phyloP scores from a whole-genome alignment of 2,329 filamentous ascomycete genomes.

The Talaromyces sp. region DNA sequence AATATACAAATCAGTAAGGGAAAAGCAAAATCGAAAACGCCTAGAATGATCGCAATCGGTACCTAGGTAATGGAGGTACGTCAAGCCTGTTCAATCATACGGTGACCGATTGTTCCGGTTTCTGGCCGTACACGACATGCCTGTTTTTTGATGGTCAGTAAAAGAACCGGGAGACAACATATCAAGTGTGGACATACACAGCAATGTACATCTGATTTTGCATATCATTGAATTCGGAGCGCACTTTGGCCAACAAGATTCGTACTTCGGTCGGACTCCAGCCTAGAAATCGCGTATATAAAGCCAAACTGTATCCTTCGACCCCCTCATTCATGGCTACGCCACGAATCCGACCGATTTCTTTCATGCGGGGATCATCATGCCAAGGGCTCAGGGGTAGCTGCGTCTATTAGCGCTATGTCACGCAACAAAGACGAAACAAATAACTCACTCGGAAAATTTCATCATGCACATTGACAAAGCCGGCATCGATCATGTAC shows the following conservation, averaged over 20 bases:
- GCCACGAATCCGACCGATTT: slow-evolving; percentile 46
- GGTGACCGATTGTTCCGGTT: background rate
- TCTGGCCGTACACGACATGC: slow-evolving; percentile 17
- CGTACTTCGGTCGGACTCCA: slow-evolving; percentile 47
- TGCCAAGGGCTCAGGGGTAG: slow-evolving; percentile 44
- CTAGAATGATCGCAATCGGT: background rate
- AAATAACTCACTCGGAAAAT: slow-evolving; percentile 20
- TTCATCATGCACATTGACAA: slow-evolving; percentile 41
- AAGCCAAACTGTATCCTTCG: slow-evolving; percentile 42
- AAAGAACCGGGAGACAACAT: background rate
- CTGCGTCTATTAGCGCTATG: slow-evolving; percentile 29
- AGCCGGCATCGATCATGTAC: slow-evolving; percentile 42
- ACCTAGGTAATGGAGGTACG: background rate
- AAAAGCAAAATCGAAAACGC: background rate
- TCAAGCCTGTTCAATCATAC: background rate
- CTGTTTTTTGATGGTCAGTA: background rate
- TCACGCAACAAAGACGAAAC: background rate
- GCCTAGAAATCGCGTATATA: slow-evolving; percentile 41
- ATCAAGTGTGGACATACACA: slow-evolving; percentile 11
- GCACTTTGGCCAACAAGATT: slow-evolving; percentile 32
- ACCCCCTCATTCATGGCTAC: slow-evolving; percentile 41
- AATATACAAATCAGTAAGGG: background rate
- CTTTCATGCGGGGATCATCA: slow-evolving; percentile 49
- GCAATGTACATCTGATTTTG: slow-evolving; percentile 29
- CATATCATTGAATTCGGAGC: slow-evolving; percentile 28